These are phyloP conservation scores for Blakeslea trispora DNA, from an alignment of 371 early-diverging fungal species.

Conservation along the genomic window DNA sequence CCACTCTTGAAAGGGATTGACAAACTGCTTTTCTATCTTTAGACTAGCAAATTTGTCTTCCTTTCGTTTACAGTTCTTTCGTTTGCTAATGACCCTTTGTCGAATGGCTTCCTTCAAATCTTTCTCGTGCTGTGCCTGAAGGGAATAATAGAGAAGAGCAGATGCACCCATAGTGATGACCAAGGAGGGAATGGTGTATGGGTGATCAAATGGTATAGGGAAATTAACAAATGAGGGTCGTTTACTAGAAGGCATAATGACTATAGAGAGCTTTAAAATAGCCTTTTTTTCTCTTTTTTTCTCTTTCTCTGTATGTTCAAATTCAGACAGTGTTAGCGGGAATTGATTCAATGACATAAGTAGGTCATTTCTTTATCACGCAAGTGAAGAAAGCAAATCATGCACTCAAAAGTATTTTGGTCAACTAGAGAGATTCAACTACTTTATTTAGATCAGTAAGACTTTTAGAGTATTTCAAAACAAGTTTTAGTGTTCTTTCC, in stretches of 20 bases:
- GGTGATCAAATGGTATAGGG: constrained; percentile 58
- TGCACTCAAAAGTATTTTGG: too few relatives aligned
- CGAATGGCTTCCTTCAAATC: constrained; percentile 50
- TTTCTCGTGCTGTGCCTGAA: constrained; percentile 40
- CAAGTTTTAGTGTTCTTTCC: too few relatives aligned
- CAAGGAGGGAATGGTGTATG: constrained; percentile 45
- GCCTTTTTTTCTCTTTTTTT: constrained; percentile 13
- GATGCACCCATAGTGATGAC: constrained; percentile 43
- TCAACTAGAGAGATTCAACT: too few relatives aligned
- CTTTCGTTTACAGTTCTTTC: constrained; percentile 34
- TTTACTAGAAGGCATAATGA: constrained; percentile 27
- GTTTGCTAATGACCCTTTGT: constrained; percentile 34
- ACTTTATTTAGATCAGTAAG: too few relatives aligned
- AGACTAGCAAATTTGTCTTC: constrained; percentile 49
- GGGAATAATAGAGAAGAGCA: constrained; percentile 45
- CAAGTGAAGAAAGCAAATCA: too few relatives aligned
- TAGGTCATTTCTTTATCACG: too few relatives aligned
- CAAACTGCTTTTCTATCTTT: constrained; percentile 58
- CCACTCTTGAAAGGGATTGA: constrained; percentile 69
- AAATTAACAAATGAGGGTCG: constrained; percentile 49
- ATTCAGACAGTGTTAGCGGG: constrained; percentile 3
- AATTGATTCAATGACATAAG: too few relatives aligned
- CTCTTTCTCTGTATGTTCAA: constrained; percentile 12
- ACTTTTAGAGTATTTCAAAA: too few relatives aligned
- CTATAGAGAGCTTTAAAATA: not conserved